A percentile compares a stretch with the other conserved stretches of the same genome.
These are phyloP conservation scores for Obelidium mucronatum DNA, from an alignment of 192 early-diverging fungal species.

Conservation along the genomic window DNA sequence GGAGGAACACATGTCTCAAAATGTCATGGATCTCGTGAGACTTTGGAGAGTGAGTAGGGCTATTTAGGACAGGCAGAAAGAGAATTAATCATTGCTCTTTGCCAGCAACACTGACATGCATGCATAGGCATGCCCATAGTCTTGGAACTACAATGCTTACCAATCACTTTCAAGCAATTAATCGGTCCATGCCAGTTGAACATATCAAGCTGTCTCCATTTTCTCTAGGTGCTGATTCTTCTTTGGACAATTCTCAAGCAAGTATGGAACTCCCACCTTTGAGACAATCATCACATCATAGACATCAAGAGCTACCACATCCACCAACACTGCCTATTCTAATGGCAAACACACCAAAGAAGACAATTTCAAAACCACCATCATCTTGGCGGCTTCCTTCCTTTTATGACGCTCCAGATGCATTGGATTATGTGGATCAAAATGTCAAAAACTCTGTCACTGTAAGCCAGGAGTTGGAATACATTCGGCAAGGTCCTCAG, in stretches of 20 bases:
- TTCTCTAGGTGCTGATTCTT: not conserved
- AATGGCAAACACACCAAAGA: not conserved
- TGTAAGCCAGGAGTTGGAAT: constrained; percentile 12
- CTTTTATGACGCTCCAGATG: not conserved
- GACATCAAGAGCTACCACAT: not conserved
- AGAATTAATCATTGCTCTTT: not conserved
- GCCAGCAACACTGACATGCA: not conserved
- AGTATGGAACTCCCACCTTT: not conserved
- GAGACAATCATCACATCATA: not conserved
- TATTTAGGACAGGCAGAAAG: constrained; percentile 34
- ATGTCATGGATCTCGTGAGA: constrained; percentile 59
- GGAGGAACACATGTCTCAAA: constrained; percentile 54
- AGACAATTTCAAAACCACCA: not conserved
- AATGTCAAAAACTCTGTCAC: not conserved
- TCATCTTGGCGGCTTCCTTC: constrained; percentile 14
- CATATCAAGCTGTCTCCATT: constrained; percentile 48
- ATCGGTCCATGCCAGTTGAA: constrained; percentile 55
- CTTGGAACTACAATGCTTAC: constrained; percentile 36
- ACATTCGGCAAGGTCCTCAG: constrained; percentile 17
- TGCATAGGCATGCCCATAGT: constrained; percentile 19
- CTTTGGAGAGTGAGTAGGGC: constrained; percentile 43
- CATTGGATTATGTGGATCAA: not conserved
- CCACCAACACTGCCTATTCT: constrained; percentile 1
- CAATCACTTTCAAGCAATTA: constrained; percentile 46
- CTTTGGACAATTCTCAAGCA: not conserved